Conservation (phyloP, 2,329 filamentous ascomycete genomes). For the Aspergillus bombycis region DNA sequence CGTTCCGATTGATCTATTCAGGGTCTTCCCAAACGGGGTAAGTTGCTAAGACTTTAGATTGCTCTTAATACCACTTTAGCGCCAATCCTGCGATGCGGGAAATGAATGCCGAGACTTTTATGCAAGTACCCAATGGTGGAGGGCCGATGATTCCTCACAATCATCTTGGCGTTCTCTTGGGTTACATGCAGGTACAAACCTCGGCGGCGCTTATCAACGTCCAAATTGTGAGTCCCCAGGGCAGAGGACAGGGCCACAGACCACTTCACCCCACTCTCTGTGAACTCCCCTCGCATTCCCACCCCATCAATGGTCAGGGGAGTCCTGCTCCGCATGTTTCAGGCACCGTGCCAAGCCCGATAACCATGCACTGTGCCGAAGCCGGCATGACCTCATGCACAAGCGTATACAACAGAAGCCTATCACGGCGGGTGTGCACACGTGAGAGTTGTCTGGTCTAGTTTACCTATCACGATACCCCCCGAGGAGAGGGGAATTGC, state of each 20-base stretch:
- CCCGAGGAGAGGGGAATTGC: background rate
- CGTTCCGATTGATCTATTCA: slow-evolving; percentile 1
- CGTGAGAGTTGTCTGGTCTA: background rate
- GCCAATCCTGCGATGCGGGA: background rate
- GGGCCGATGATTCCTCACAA: background rate
- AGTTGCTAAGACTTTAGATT: slow-evolving; percentile 11
- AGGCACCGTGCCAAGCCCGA: background rate
- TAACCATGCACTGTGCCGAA: no score
- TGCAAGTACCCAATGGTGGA: background rate
- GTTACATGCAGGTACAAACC: slow-evolving; percentile 11
- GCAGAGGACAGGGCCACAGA: background rate
- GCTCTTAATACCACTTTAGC: background rate
- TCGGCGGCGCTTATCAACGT: background rate
- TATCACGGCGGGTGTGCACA: no score
- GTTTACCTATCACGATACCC: background rate
- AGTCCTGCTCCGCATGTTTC: background rate
- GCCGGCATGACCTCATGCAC: background rate
- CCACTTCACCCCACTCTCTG: background rate
- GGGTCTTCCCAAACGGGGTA: background rate
- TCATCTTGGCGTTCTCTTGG: slow-evolving; percentile 15
- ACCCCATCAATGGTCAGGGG: background rate
- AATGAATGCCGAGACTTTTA: background rate
- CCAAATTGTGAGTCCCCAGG: background rate
- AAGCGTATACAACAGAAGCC: no score
- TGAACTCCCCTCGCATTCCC: background rate